Conservation (phyloP, 2,329 filamentous ascomycete genomes). For the Ceratocystis colombiana region DNA sequence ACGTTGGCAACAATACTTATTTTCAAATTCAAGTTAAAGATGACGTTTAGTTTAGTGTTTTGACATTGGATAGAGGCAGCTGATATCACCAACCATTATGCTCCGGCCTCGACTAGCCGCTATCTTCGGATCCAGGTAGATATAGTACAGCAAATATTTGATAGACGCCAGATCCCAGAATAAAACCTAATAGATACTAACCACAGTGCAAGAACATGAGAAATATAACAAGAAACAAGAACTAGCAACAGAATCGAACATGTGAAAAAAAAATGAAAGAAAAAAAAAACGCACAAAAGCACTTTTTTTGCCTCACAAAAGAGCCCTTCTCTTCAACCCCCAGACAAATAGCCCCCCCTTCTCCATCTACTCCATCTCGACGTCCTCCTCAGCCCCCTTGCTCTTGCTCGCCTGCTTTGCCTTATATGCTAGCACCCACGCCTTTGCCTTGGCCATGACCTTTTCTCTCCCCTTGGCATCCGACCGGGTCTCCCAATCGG, state of each 20-base stretch:
- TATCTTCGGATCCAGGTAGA: not conserved
- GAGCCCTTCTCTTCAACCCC: not conserved
- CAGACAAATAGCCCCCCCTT: not conserved
- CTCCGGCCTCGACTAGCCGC: too few relatives aligned
- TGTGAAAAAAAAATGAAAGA: not conserved
- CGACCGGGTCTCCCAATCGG: slow-evolving; percentile 71
- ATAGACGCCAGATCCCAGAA: slow-evolving; percentile 17
- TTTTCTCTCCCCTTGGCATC: slow-evolving; percentile 59
- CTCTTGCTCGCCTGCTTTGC: slow-evolving; percentile 36
- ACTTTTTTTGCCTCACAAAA: slow-evolving; percentile 9
- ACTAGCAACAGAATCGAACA: not conserved
- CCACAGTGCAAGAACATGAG: slow-evolving; percentile 12
- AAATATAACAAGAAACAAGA: slow-evolving; percentile 1
- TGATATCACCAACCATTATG: too few relatives aligned
- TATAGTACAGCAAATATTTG: slow-evolving; percentile 10
- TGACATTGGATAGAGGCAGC: too few relatives aligned
- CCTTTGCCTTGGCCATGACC: slow-evolving; percentile 50
- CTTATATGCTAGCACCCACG: slow-evolving; percentile 50
- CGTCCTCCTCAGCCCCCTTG: not conserved
- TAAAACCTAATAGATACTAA: not conserved
- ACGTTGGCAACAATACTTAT: too few relatives aligned
- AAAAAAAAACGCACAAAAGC: slow-evolving; percentile 7
- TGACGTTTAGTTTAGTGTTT: too few relatives aligned
- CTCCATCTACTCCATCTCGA: slow-evolving; percentile 20
- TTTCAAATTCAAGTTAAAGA: too few relatives aligned